Evolutionary conservation across 2,329 filamentous ascomycete species (phyloP).

Genomic region (Cladosporium colombiae): DNA sequence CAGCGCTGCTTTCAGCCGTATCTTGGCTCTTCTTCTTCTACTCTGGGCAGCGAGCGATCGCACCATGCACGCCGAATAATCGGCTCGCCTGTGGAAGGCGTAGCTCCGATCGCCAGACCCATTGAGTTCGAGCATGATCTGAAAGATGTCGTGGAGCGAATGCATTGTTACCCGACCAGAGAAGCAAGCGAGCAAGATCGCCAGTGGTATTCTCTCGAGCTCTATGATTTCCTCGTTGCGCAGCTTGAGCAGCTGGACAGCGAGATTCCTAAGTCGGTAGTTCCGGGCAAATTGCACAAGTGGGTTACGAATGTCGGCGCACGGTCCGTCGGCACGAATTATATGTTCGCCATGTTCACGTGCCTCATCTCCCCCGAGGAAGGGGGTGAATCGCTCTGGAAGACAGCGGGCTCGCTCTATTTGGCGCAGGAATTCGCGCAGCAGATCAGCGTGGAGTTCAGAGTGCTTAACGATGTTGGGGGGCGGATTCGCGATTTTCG

Average conservation of each 20-base stretch:
- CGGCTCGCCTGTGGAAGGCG: neutral
- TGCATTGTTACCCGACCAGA: neutral
- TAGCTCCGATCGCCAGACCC: neutral
- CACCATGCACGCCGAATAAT: neutral
- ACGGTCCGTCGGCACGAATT: constrained; percentile 4
- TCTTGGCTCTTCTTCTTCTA: neutral
- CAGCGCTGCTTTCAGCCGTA: neutral
- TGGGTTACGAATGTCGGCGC: constrained; percentile 6
- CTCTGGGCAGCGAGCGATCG: neutral
- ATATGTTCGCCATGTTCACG: constrained; percentile 11
- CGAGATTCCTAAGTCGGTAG: neutral
- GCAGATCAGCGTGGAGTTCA: constrained; percentile 14
- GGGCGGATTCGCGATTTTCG: neutral
- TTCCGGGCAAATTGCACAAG: neutral
- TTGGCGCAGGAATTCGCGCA: constrained; percentile 3
- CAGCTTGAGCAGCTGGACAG: constrained; percentile 3
- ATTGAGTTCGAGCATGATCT: neutral
- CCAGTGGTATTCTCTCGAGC: constrained; percentile 5
- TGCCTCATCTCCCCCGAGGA: neutral
- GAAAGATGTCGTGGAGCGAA: neutral
- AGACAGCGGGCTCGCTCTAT: neutral
- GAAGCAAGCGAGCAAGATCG: neutral
- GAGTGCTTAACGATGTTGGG: constrained; percentile 9
- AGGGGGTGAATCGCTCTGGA: neutral
- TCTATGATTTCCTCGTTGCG: constrained; percentile 1